A percentile compares a stretch with the other conserved stretches of the same genome.
Evolutionary conservation across 768 basidiomycete species (phyloP).

Genomic region (Phaffia australis): DNA sequence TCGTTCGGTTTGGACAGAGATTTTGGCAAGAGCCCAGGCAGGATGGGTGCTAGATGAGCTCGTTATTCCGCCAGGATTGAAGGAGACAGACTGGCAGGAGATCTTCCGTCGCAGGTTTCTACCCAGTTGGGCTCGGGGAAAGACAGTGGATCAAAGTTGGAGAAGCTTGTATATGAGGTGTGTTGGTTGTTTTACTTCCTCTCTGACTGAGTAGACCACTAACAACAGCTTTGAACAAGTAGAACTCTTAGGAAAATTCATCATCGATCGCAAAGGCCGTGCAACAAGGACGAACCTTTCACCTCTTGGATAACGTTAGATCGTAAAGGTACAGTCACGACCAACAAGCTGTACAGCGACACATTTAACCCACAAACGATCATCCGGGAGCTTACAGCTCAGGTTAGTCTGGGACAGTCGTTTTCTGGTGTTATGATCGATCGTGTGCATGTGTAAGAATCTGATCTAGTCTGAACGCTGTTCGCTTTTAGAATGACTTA

Average conservation of each 20-base stretch:
- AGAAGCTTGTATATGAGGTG: conserved; percentile 11
- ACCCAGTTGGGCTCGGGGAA: neutral
- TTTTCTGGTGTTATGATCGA: neutral
- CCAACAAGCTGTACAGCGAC: conserved; percentile 10
- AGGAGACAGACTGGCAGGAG: conserved; percentile 8
- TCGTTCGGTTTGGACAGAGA: neutral
- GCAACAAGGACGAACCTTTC: conserved; percentile 18
- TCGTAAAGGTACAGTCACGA: conserved; percentile 7
- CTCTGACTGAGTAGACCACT: too few relatives aligned
- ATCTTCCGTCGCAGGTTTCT: conserved; percentile 10
- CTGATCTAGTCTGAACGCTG: neutral
- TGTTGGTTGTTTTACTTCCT: neutral
- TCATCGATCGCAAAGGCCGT: conserved; percentile 10
- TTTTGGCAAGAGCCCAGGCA: conserved; percentile 5
- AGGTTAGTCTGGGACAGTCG: neutral
- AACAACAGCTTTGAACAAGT: neutral
- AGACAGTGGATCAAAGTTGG: conserved; percentile 11
- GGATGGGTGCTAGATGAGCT: conserved; percentile 4
- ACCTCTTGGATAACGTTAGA: conserved; percentile 17
- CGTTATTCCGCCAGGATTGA: conserved; percentile 5
- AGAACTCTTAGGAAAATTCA: conserved; percentile 13
- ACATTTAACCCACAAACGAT: conserved; percentile 11
- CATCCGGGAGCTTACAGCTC: conserved; percentile 5
- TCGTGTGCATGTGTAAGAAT: neutral
- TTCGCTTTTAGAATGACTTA: conserved; percentile 3